Evolutionary conservation across 352 stramenopile species (phyloP).

Genomic region (Globisporangium heterothallicum): DNA sequence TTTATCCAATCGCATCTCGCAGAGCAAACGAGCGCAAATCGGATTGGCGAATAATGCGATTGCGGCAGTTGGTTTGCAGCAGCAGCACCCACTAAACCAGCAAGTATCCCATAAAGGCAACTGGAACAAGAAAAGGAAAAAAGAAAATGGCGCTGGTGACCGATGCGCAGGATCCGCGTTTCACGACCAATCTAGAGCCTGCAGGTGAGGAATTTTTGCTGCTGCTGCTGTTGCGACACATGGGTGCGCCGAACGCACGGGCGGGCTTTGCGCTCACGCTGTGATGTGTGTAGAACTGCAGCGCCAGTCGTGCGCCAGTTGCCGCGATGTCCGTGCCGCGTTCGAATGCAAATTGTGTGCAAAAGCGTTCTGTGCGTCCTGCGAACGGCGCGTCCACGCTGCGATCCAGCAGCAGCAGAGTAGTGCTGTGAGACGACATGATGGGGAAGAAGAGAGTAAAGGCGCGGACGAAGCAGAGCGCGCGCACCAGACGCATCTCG

Average conservation of each 20-base stretch:
- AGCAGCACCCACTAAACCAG: too few species aligned
- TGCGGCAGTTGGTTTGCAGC: too few species aligned
- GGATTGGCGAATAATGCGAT: too few species aligned
- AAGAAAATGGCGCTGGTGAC: conserved; percentile 19
- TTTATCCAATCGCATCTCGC: too few species aligned
- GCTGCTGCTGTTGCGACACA: background rate
- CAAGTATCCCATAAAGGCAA: too few species aligned
- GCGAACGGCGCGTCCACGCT: conserved; percentile 41
- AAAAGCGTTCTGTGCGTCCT: conserved; percentile 38
- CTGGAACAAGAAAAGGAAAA: too few species aligned
- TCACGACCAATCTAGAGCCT: conserved; percentile 27
- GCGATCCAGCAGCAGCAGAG: conserved; percentile 12
- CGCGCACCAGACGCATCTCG: conserved; percentile 40
- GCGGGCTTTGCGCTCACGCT: background rate
- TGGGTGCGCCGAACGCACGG: too few species aligned
- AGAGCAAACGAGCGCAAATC: too few species aligned
- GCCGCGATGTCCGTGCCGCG: conserved; percentile 27
- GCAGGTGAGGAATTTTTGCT: conserved; percentile 18
- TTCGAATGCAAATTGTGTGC: conserved; percentile 40
- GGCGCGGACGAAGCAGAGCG: conserved; percentile 20
- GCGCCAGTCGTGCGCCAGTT: conserved; percentile 34
- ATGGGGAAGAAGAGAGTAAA: conserved; percentile 38
- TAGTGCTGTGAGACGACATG: background rate
- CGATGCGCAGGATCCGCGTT: conserved; percentile 34
- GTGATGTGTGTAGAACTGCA: conserved; percentile 31